Evolutionary conservation across 805 yeast species (phyloP), one percentile per base, ranked within the genome.

Genomic region (Hemisphaericaspora nanyangensis): DNA sequence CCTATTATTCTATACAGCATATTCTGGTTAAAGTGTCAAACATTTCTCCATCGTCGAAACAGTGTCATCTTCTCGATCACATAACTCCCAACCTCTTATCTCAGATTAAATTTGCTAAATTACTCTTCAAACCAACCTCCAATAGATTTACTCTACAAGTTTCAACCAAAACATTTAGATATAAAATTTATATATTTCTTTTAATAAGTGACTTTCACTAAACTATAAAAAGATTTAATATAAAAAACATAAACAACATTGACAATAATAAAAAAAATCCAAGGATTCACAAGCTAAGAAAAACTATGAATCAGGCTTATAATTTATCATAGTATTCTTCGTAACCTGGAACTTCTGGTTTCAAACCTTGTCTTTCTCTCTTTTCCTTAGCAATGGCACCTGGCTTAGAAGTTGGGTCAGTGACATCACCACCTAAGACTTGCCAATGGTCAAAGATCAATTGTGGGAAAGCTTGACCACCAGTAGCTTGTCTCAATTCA

Each of bases 401-500:
- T 51, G 81, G 79, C 68, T 77, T 77, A 49, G 80, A 53, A 61
- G 82, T 56, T 68, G 90, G 82, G 76, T 91, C 98, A 56, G 85
- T 75, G 69, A 95, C 95, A 74, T 89, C 93, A 74, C 96, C 95
- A 58, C 68, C 65, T 79, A 93, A 77, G 61, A 87, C 73, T 55
- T 88, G 77, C 98, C 98, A 91, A 75, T 91, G 99, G 75, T 93
- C 98, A 76, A 91, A 93, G 74, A 93, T 95, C 95, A 93, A 81
- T 80, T 91, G 98, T 77, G 99, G 99, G 99, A 91, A 91, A 74
- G 99, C 99, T 82, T 91, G 99, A 76, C 99, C 99, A 86, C 96
- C 97, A 67, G 99, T 91, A 68, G 98, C 96, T 79, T 91, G 97
- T 82, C 99, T 88, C 69, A 91, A 85, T 67, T 90, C 96, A 80